Evolutionary conservation across 2,329 filamentous ascomycete genomes (phyloP), one percentile per base, ranked within the genome.

Genomic region (Trichoderma polysporum): DNA sequence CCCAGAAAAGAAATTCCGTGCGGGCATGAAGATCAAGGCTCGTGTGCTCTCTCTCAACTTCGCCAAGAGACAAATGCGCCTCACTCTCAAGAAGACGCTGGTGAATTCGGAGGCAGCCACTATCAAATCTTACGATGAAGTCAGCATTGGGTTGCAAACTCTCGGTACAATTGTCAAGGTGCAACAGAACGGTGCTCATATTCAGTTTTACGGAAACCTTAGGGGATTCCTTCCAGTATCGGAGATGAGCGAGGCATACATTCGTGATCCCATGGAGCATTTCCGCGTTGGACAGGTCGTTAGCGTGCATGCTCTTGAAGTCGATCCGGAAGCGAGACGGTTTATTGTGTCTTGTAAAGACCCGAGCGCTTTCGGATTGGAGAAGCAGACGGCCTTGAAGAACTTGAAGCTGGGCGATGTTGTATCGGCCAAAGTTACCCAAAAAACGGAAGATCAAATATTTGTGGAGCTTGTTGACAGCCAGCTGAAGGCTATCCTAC

Each of bases 201-300:
- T 99, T 62, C 93, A 97, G 75, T 99, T 98, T 79, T 99, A 96
- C 74, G 93, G 93, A 19, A 80, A 84, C 9, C 83, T 99, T 22
- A 88, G 88, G 70, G 96, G 91, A 9, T 99, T 96, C 81, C 84
- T 99, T 64, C 95, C 95, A 2, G 90, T 97, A 0, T 92, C 92
- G 1, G 94, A 99, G 79, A 99, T 99, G 95, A 98, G 95, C 76
- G 95, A 99, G 77, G 93, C 94, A 12, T 97, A 91, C 75, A 97
- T 99, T 74, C 87, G 91, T 71, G 91, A 97, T 74, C 93, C 95
- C 4, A 88, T 87, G 53, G 89, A 96, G 74, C 94, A 98, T 79
- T 99, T 99, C 82, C 89, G 90, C 39, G 80, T 89, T 50, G 96
- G 95, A 0, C 95, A 99, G 77, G 94, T 97, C 1, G 90, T 99